These are phyloP conservation scores for Dryadomyces quercus-mongolicae DNA, from an alignment of 2,329 filamentous ascomycete species.

Conservation along the genomic window DNA sequence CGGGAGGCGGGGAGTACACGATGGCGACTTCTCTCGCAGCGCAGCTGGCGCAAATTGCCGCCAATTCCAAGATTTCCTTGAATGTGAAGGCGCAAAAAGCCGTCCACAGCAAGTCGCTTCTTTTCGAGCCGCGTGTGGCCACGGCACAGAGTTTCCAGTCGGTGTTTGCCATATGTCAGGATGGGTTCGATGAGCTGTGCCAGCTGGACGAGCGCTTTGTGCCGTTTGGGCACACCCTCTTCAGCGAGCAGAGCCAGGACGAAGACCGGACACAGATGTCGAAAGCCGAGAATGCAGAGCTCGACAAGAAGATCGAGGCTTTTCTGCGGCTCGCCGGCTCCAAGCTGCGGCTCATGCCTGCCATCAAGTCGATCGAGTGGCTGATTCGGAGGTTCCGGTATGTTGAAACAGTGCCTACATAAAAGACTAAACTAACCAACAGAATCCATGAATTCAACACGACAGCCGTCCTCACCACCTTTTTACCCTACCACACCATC, in stretches of 20 bases:
- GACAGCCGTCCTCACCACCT: conserved; percentile 63
- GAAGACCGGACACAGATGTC: conserved; percentile 84
- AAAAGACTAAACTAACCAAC: not conserved
- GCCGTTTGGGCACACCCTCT: conserved; percentile 65
- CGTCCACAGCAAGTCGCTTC: conserved; percentile 84
- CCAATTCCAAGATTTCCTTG: conserved; percentile 78
- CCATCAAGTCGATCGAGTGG: conserved; percentile 90
- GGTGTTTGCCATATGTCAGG: conserved; percentile 73
- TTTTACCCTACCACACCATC: conserved; percentile 83
- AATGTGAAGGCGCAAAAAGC: conserved; percentile 88
- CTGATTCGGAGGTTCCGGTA: conserved; percentile 81
- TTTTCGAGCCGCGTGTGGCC: conserved; percentile 80
- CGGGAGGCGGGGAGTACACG: not conserved
- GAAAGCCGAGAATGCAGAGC: conserved; percentile 64
- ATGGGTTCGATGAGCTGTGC: conserved; percentile 87
- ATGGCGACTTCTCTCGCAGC: conserved; percentile 61
- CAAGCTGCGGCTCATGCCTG: conserved; percentile 70
- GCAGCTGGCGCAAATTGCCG: conserved; percentile 87
- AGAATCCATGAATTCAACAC: conserved; percentile 92
- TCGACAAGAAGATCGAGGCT: conserved; percentile 64
- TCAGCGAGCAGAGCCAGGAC: conserved; percentile 84
- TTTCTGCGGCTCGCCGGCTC: conserved; percentile 74
- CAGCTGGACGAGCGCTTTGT: conserved; percentile 70
- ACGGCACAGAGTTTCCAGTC: conserved; percentile 82
- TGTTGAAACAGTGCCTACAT: too few species aligned